These are phyloP conservation scores for Filobasidium floriforme DNA, from an alignment of 768 basidiomycete genomes.

Conservation along the genomic window DNA sequence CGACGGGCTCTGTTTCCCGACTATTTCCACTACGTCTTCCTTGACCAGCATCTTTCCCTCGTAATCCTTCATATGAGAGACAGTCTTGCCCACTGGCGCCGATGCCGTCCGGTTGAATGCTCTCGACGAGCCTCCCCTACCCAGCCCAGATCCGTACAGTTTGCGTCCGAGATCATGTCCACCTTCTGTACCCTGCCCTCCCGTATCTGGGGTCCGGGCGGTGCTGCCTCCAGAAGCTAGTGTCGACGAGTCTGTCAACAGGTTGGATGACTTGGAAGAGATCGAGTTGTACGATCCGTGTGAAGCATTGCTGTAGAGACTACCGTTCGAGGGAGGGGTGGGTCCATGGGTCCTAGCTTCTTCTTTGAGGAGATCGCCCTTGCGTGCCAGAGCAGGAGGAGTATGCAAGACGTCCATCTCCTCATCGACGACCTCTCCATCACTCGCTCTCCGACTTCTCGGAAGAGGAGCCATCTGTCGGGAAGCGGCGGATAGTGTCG, in stretches of 20 bases:
- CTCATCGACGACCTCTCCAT: neutral
- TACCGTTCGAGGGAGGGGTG: constrained; percentile 2
- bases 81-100: neutral
- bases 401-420: neutral
- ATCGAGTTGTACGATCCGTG: neutral
- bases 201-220: constrained; percentile 2
- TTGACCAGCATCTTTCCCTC: constrained; percentile 3
- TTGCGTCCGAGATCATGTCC: neutral
- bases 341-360: neutral
- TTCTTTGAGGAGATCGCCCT: neutral
- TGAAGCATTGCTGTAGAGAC: neutral
- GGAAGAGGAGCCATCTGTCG: neutral
- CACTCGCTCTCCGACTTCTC: neutral
- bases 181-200: neutral
- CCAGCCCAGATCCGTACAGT: constrained; percentile 1
- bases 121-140: neutral
- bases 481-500: neutral
- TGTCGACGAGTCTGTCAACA: constrained; percentile 4
- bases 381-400: neutral
- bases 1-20: neutral
- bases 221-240: neutral
- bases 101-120: neutral
- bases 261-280: neutral
- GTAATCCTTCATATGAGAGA: neutral
- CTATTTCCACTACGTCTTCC: neutral